These are phyloP conservation scores for Salvia sclarea DNA, from an alignment of 305 asterid genomes.

Conservation along the genomic window DNA sequence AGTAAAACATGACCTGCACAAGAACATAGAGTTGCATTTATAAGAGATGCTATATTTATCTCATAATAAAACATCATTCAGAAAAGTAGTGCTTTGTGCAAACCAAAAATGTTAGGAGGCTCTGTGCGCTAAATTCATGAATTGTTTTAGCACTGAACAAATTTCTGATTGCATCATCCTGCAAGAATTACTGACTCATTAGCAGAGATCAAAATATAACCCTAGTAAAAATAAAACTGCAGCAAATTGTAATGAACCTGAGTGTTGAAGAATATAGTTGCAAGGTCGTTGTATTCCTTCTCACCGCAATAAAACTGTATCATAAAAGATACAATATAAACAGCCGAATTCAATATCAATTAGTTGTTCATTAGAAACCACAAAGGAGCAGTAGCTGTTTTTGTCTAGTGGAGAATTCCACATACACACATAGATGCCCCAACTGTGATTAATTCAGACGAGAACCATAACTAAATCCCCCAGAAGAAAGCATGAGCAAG, in stretches of 20 bases:
- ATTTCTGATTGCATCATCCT: conserved; percentile 99
- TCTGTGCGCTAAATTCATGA: conserved; percentile 89
- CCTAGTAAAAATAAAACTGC: background rate
- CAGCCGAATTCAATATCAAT: background rate
- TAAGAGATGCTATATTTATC: conserved; percentile 1
- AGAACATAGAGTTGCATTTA: conserved; percentile 8
- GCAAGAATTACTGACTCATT: conserved; percentile 41
- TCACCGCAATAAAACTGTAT: conserved; percentile 77
- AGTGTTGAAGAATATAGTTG: conserved; percentile 95
- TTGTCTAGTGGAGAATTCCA: background rate
- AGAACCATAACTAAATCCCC: conserved; percentile 19
- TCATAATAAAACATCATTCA: conserved; percentile 14
- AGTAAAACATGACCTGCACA: conserved; percentile 89
- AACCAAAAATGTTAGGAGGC: conserved; percentile 90
- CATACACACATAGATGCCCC: background rate
- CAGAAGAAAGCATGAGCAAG: conserved; percentile 7
- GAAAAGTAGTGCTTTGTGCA: conserved; percentile 13
- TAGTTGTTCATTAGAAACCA: background rate
- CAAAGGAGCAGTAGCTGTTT: background rate
- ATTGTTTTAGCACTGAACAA: conserved; percentile 95
- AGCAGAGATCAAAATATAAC: conserved; percentile 28
- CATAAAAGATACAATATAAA: conserved; percentile 23
- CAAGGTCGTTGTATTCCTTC: conserved; percentile 93
- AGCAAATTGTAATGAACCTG: conserved; percentile 56
- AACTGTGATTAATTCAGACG: too few species aligned